Base-by-base conservation (phyloP, 345 rosid species). In the Euphorbia peplus region DNA sequence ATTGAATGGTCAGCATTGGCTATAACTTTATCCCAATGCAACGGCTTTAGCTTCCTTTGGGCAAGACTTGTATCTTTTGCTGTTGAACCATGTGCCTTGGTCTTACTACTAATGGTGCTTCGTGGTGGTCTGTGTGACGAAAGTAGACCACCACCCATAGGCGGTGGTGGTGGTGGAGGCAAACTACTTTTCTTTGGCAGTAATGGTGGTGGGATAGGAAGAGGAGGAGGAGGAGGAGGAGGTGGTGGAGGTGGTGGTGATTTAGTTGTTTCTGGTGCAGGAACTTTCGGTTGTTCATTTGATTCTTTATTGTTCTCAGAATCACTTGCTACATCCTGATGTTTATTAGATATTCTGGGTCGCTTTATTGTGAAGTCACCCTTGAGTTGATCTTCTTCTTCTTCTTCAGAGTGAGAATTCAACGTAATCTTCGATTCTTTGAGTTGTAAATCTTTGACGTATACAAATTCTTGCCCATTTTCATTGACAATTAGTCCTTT, bases 21-120 rank as follows among this genome's bases (percentile, higher is more conserved):
- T 16, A 69, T 48, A 37, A 88, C 82, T 73, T 88, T 88, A 65
- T 88, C 93, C 90, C 93, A 84, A 44, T 84, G 85, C 78, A 88
- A 70, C 14, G 90, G 88, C 72, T 81, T 81, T 46, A 80, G 78
- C 80, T 84, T 86, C 76, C 70, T 55, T 8, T 55, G 77, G 53
- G 80, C 80, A 68, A 21, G 35, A 4, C 59, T 74, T 55, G 75
- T 76, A 54, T 66, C 73, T 51, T 39, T 68, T 29, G 58, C 77
- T 39, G 80, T 68, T 26, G 81, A 58, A 29, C 69, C 35, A 19
- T n/a, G 56, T 64, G 72, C 66, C 56, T 39, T 47, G 73, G n/a
- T 70, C 60, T 69, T 72, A 74, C 21, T 68, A 41, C 50, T 56
- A 70, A 71, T 32, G 71, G 64, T 29, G 60, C 74, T 70, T 69